These are phyloP conservation scores for Beauveria varroae DNA, from an alignment of 2,329 filamentous ascomycete species.

Conservation along the genomic window DNA sequence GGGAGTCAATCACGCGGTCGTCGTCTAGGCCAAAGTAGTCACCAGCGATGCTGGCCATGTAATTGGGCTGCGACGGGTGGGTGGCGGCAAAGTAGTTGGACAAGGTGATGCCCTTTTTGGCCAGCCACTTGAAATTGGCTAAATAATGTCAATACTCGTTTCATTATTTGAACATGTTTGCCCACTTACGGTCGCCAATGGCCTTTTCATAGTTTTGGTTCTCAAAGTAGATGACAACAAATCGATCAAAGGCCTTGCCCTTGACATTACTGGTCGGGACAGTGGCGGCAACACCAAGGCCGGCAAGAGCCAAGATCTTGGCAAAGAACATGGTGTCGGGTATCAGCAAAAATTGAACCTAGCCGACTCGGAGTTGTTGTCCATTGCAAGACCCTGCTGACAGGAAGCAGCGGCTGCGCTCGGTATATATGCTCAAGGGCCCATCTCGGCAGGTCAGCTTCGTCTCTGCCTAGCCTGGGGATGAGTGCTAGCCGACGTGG, in stretches of 20 bases:
- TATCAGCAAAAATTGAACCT: neutral
- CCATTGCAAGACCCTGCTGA: neutral
- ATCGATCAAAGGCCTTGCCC: constrained; percentile 54
- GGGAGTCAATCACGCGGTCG: constrained; percentile 49
- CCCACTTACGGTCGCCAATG: constrained; percentile 47
- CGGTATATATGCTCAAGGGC: neutral
- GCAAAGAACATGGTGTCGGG: neutral
- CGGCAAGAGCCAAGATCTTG: neutral
- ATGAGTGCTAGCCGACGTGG: neutral
- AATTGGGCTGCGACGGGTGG: constrained; percentile 63
- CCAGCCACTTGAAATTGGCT: constrained; percentile 23
- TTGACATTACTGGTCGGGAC: constrained; percentile 7
- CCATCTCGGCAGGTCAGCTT: neutral
- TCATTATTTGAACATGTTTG: too few relatives aligned
- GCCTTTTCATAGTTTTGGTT: constrained; percentile 65
- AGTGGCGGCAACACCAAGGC: constrained; percentile 6
- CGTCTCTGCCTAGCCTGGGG: neutral
- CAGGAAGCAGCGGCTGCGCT: neutral
- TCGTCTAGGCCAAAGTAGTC: constrained; percentile 58
- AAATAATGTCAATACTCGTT: neutral
- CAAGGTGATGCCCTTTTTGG: constrained; percentile 23
- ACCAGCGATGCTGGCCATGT: constrained; percentile 52
- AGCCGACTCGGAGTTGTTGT: neutral
- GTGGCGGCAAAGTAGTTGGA: constrained; percentile 44
- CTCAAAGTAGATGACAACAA: constrained; percentile 69